phyloP scores from a whole-genome alignment of 805 yeast genomes.

The Debaryomyces maramus region DNA sequence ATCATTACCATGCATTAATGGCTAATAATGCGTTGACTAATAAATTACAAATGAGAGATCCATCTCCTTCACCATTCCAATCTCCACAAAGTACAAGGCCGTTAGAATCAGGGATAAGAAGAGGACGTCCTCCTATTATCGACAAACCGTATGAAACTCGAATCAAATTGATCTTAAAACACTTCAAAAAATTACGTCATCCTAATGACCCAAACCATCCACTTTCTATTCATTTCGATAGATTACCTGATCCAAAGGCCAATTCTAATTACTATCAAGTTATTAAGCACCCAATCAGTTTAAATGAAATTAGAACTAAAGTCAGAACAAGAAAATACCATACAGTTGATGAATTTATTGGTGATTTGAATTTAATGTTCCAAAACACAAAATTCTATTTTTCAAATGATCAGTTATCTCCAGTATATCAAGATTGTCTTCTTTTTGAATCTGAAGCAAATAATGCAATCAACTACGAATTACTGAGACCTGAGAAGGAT shows the following conservation, averaged over 20 bases:
- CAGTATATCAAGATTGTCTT: constrained; percentile 60
- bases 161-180: constrained; percentile 82
- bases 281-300: constrained; percentile 60
- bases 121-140: constrained; percentile 90
- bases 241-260: constrained; percentile 67
- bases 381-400: constrained; percentile 66
- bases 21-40: constrained; percentile 12
- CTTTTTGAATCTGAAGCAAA: constrained; percentile 62
- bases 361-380: constrained; percentile 74
- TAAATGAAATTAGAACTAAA: constrained; percentile 74
- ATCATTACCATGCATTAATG: constrained; percentile 11
- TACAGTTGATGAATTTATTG: constrained; percentile 71
- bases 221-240: constrained; percentile 70
- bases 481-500: constrained; percentile 79
- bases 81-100: constrained; percentile 5
- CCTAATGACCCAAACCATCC: constrained; percentile 46
- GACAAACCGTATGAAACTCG: constrained; percentile 91
- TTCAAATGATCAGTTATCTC: constrained; percentile 54
- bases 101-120: constrained; percentile 53
- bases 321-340: constrained; percentile 83
- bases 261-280: constrained; percentile 55
- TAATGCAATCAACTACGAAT: constrained; percentile 61
- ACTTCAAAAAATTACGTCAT: constrained; percentile 70
- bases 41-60: constrained; percentile 11
- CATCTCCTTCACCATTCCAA: constrained; percentile 10